A percentile compares a stretch with the other conserved stretches of the same genome.
Evolutionary conservation across 495 filamentous ascomycete species (phyloP).

Genomic region (Ascodesmis nigricans): DNA sequence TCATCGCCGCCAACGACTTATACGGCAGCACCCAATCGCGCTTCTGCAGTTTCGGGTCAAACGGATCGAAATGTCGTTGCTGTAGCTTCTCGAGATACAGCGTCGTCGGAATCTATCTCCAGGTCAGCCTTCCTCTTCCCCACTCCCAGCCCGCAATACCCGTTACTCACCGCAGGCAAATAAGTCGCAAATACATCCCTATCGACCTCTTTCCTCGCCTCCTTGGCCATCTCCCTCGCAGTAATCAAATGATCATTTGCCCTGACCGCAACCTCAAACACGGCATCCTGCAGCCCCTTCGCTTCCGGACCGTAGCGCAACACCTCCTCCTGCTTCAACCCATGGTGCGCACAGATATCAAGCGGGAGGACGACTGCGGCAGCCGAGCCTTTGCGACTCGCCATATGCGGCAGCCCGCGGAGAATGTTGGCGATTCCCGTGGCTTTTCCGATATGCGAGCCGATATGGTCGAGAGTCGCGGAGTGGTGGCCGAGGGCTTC

Average conservation of each 20-base stretch:
- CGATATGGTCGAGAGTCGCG: conserved; percentile 74
- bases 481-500: conserved; percentile 52
- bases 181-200: conserved; percentile 43
- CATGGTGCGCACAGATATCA: conserved; percentile 65
- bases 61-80: conserved; percentile 63
- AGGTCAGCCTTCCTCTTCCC: conserved; percentile 9
- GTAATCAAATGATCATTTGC: conserved; percentile 93
- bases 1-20: conserved; percentile 38
- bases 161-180: conserved; percentile 9
- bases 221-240: conserved; percentile 66
- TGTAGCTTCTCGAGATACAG: conserved; percentile 62
- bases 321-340: conserved; percentile 70
- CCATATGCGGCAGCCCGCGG: conserved; percentile 62
- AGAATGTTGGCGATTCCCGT: conserved; percentile 67
- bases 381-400: conserved; percentile 38
- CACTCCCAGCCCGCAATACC: neutral
- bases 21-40: conserved; percentile 79
- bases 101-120: conserved; percentile 37
- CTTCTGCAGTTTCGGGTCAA: conserved; percentile 37
- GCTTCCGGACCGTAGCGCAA: conserved; percentile 58
- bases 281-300: conserved; percentile 59
- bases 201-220: conserved; percentile 55
- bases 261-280: conserved; percentile 76
- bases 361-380: conserved; percentile 59
- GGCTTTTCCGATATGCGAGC: conserved; percentile 85